phyloP scores from a whole-genome alignment of 2,329 filamentous ascomycete genomes.

The Neodidymelliopsis sp. region DNA sequence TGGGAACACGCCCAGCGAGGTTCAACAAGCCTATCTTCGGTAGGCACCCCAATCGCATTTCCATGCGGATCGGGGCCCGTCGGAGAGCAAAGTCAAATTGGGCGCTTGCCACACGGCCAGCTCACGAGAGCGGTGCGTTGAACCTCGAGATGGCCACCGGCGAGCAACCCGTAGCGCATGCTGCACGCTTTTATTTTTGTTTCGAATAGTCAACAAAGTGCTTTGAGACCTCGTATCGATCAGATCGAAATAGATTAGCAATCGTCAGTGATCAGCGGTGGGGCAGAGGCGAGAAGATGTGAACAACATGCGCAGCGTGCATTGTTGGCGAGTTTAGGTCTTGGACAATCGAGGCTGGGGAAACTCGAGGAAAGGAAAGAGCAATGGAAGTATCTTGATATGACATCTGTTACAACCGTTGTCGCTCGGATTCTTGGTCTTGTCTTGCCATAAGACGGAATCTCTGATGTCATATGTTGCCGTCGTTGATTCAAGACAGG shows the following conservation, averaged over 20 bases:
- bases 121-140: not conserved
- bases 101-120: constrained; percentile 1
- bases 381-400: no score
- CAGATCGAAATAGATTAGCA: constrained; percentile 14
- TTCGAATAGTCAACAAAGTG: constrained; percentile 3
- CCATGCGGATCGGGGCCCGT: constrained; percentile 16
- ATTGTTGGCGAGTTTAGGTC: constrained; percentile 1
- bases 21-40: constrained; percentile 28
- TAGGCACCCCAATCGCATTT: constrained; percentile 17
- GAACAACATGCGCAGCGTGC: not conserved
- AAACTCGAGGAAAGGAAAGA: not conserved
- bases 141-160: constrained; percentile 1
- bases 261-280: constrained; percentile 14
- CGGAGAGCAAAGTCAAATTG: not conserved
- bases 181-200: not conserved
- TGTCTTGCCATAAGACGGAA: no score
- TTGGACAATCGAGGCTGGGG: not conserved
- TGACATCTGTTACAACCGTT: no score
- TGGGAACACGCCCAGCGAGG: constrained; percentile 10
- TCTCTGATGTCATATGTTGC: not conserved
- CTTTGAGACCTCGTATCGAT: constrained; percentile 2
- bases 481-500: not conserved
- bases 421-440: no score
- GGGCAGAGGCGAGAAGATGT: constrained; percentile 8
- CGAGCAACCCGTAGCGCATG: constrained; percentile 10